Base-by-base conservation (phyloP, 208 protist species). In the Strigomonas culicis region DNA sequence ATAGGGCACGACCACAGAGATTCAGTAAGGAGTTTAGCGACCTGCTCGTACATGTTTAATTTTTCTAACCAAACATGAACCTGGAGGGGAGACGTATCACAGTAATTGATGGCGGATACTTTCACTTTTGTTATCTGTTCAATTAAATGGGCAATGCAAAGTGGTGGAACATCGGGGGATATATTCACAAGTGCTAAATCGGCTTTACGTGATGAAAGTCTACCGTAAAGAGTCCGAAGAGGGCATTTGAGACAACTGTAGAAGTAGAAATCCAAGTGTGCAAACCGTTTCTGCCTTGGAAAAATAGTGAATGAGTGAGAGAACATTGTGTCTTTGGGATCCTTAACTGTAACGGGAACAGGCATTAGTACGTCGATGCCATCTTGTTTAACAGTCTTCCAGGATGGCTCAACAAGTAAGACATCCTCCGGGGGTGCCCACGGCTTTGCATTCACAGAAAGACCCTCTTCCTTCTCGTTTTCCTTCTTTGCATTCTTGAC, bases 51-150 rank as follows among this genome's bases (percentile, higher is more conserved):
- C 46, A 74, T 72, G 25, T 76, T 82, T n/a, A 80, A 68, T 56
- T 84, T 90, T 36, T 90, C 84, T 1, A 90, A 66, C 80, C 84
- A 90, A 8, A 90, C 50, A 50, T 87, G 78, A 34, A 83, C 82
- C 10, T 82, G 66, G 1, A 44, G 22, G 10, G 63, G 44, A 15
- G 78, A 64, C 4, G 49, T 52, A 46, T 83, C 75, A 34, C 68
- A 77, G 15, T 79, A 49, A 39, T 63, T 74, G 1, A 90, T 55
- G 0, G 80, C 84, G 47, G 58, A 77, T 4, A 90, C 74, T n/a
- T 75, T 69, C 3, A 53, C 69, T 30, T 77, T 79, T 0, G 79
- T 78, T 2, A 85, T 70, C 46, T 87, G 75, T 34, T 90, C 80
- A 32, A 90, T 74, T n/a, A 90, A 68, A 66, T 90, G 84, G 11